Evolutionary conservation across 2,329 filamentous ascomycete genomes (phyloP).

Genomic region (Diaporthe citrichinensis): DNA sequence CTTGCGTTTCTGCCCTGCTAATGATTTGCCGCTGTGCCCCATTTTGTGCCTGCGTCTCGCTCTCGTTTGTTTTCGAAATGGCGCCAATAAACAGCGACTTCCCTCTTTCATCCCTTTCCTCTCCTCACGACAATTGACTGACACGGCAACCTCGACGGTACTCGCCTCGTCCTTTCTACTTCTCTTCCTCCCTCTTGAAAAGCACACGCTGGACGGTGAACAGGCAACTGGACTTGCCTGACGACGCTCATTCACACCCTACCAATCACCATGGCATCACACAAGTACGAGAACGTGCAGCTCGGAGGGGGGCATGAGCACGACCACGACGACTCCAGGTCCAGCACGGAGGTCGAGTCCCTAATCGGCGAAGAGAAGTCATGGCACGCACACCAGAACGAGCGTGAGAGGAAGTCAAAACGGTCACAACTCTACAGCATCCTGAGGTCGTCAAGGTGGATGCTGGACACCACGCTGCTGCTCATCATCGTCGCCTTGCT

Average conservation of each 20-base stretch:
- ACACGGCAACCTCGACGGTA: conserved; percentile 22
- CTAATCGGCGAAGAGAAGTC: conserved; percentile 57
- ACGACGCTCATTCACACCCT: conserved; percentile 16
- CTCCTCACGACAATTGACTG: background rate
- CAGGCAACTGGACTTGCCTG: conserved; percentile 35
- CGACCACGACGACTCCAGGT: conserved; percentile 50
- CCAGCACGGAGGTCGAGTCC: conserved; percentile 58
- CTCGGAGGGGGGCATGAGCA: conserved; percentile 43
- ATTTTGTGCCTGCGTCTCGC: background rate
- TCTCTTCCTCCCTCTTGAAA: background rate
- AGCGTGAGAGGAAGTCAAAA: conserved; percentile 43
- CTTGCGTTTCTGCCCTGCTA: background rate
- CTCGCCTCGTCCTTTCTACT: background rate
- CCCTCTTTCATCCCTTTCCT: background rate
- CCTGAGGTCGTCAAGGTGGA: conserved; percentile 54
- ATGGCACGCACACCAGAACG: conserved; percentile 49
- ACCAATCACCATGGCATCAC: conserved; percentile 33
- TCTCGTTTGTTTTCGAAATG: conserved; percentile 22
- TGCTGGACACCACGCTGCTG: conserved; percentile 56
- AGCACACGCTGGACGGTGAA: conserved; percentile 36
- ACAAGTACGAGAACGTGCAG: conserved; percentile 51
- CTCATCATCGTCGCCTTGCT: conserved; percentile 55
- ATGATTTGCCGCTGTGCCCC: background rate
- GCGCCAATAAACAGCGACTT: conserved; percentile 14
- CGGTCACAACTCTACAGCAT: conserved; percentile 45